A percentile compares a stretch with the other conserved stretches of the same genome.
Conservation (phyloP, 176 grass and related monocot species). For the Avena insularis region DNA sequence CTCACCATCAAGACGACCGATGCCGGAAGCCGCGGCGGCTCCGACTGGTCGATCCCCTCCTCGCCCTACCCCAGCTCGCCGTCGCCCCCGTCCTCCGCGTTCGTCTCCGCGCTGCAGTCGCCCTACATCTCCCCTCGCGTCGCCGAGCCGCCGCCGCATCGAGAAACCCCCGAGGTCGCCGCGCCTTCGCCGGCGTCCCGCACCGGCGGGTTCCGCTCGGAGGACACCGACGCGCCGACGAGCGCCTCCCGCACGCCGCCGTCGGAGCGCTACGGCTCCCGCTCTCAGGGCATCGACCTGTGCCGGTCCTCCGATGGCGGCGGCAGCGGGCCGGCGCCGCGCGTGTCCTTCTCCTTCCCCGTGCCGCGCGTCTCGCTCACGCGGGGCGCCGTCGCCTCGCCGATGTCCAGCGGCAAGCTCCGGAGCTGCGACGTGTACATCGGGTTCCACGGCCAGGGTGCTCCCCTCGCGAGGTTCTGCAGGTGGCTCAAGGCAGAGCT, state of each 20-base stretch:
- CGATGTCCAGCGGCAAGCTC: slow-evolving; percentile 85
- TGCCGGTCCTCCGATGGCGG: slow-evolving; percentile 21
- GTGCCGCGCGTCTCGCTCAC: slow-evolving; percentile 87
- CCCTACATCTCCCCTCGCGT: slow-evolving; percentile 92
- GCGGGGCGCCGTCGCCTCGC: slow-evolving; percentile 58
- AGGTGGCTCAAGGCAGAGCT: slow-evolving; percentile 96
- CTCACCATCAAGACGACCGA: slow-evolving; percentile 69
- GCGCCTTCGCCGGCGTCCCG: slow-evolving; percentile 57
- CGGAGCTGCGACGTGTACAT: slow-evolving; percentile 91
- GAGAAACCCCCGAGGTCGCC: slow-evolving; percentile 17
- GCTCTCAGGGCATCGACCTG: slow-evolving; percentile 41
- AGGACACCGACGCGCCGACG: slow-evolving; percentile 71
- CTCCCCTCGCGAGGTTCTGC: slow-evolving; percentile 66
- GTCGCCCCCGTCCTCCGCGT: slow-evolving; percentile 90
- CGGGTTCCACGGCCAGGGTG: slow-evolving; percentile 77
- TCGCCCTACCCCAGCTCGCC: slow-evolving; percentile 86
- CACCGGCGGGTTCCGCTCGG: slow-evolving; percentile 57
- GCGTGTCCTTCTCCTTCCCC: slow-evolving; percentile 87
- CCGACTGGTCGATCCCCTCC: slow-evolving; percentile 63
- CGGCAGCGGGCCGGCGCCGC: slow-evolving; percentile 19
- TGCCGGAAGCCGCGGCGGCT: slow-evolving; percentile 37
- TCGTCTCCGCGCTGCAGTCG: slow-evolving; percentile 95
- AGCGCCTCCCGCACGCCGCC: slow-evolving; percentile 76
- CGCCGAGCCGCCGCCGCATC: slow-evolving; percentile 47
- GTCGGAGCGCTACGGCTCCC: slow-evolving; percentile 72